These are phyloP conservation scores for Globisporangium carolinianum DNA, from an alignment of 352 stramenopile genomes.

Conservation along the genomic window DNA sequence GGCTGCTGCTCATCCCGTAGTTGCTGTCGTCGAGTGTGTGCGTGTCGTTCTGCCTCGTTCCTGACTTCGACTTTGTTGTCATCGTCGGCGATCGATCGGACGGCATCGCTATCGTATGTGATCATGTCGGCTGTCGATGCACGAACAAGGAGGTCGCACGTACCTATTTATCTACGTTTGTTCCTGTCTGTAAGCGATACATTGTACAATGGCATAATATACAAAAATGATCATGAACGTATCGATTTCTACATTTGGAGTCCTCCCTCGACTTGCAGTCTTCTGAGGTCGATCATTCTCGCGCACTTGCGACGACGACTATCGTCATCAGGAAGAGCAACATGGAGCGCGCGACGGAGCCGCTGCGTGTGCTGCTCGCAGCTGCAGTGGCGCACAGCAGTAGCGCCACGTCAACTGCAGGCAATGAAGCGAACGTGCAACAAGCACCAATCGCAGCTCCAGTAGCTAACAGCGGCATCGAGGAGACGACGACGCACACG, in stretches of 20 bases:
- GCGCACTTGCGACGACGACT: no score
- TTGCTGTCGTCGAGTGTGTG: no score
- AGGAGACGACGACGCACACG: constrained; percentile 1
- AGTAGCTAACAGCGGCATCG: not conserved
- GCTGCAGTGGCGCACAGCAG: constrained; percentile 28
- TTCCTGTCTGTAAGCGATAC: constrained; percentile 2
- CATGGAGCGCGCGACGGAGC: constrained; percentile 34
- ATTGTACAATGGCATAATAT: not conserved
- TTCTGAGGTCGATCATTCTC: no score
- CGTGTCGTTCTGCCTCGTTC: no score
- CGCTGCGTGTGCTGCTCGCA: constrained; percentile 32
- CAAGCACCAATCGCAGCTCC: constrained; percentile 2
- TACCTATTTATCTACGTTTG: not conserved
- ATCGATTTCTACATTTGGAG: no score
- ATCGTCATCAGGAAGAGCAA: no score
- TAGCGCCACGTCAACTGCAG: not conserved
- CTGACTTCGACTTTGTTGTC: not conserved
- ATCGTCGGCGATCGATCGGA: no score
- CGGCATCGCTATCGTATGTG: no score
- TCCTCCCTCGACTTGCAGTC: no score
- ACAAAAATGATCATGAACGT: no score
- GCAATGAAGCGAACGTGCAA: not conserved
- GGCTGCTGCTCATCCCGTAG: constrained; percentile 68
- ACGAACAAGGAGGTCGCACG: no score
- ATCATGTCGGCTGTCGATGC: no score